These are phyloP conservation scores for Gentiana straminea DNA, from an alignment of 257 asterid species.

Conservation along the genomic window DNA sequence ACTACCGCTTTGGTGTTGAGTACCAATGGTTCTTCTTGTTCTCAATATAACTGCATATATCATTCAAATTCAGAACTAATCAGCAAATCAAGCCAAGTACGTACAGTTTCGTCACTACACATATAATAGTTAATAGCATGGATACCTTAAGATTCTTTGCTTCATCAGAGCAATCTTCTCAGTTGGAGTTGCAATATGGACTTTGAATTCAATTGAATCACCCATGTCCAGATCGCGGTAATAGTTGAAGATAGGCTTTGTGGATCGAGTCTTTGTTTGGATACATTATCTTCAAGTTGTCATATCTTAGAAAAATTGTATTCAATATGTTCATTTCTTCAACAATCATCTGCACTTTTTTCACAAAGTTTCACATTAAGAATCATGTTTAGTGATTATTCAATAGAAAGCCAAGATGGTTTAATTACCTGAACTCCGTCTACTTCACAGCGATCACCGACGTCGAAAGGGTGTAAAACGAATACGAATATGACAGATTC, in stretches of 20 bases:
- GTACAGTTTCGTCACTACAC: neutral
- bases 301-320: constrained; percentile 55
- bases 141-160: constrained; percentile 48
- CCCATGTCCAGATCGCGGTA: constrained; percentile 89
- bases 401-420: neutral
- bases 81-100: neutral
- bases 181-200: constrained; percentile 65
- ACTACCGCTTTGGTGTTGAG: constrained; percentile 46
- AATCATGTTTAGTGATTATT: neutral
- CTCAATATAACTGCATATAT: constrained; percentile 48
- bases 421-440: constrained; percentile 62
- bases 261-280: constrained; percentile 67
- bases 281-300: constrained; percentile 53
- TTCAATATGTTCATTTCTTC: constrained; percentile 93
- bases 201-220: constrained; percentile 48
- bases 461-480: constrained; percentile 84
- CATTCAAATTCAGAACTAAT: neutral
- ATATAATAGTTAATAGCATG: too few relatives aligned
- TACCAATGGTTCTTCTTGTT: constrained; percentile 76
- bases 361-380: neutral
- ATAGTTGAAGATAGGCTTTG: constrained; percentile 51
- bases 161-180: constrained; percentile 49
- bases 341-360: constrained; percentile 62
- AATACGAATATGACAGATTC: constrained; percentile 77
- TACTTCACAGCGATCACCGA: constrained; percentile 85